Evolutionary conservation across 805 yeast species (phyloP), one percentile per base, ranked within the genome.

Genomic region (Cyberlindnera sargentensis): DNA sequence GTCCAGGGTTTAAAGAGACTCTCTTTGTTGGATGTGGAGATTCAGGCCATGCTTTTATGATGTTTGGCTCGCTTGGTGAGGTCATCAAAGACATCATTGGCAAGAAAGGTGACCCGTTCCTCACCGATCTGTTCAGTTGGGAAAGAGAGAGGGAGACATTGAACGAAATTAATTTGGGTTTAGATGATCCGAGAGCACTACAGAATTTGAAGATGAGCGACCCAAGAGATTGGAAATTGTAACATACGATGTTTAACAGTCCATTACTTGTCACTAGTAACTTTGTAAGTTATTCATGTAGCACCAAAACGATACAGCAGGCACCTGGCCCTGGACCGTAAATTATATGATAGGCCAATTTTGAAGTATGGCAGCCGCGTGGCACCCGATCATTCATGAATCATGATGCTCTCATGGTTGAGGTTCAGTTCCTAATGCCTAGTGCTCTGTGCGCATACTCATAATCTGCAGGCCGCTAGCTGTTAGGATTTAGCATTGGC

Each of bases 11-110:
- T 31, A 47, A 44, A 8, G 55, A 58, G 8, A 59, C 62, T 15
- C 50, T 65, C 7, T 58, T 56, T 36, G 64, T 64, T 3, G 64
- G 64, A 25, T 58, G 65, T 29, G 72, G 72, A 35, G 71, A 66
- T 44, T 61, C 67, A 15, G 70, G 70, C 0, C 71, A 67, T 50
- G 66, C 61, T 4, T 67, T 64, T 43, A 65, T 63, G 57, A 60
- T 66, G 53, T 50, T 65, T 29, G 69, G 68, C 3, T 56, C 57
- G 27, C 48, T 66, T 15, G 71, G 72, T 24, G 49, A 48, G 8
- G 49, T 50, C 31, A 51, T 56, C 23, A 51, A 39, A 30, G 53
- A 48, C 36, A 49, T 60, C 32, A 38, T 57, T 23, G 35, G 47
- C 9, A 28, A 42, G 3, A 45, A 47, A 5, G 55, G 53, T n/a